A percentile compares a stretch with the other conserved stretches of the same genome.
Evolutionary conservation across 192 early-diverging fungal species (phyloP).

Genomic region (Coemansia sp.): DNA sequence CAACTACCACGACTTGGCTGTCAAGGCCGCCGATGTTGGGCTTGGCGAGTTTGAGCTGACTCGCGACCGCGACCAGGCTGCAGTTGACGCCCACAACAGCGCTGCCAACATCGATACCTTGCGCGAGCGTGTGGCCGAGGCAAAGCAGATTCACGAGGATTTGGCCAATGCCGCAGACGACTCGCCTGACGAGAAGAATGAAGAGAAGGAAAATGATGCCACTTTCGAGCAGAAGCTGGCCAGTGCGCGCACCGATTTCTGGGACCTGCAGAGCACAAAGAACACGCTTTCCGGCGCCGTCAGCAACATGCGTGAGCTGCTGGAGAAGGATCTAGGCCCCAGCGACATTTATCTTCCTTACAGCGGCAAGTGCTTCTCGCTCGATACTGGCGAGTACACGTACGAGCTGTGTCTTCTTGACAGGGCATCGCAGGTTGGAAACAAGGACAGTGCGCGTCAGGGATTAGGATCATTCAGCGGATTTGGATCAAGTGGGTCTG

Average conservation of each 20-base stretch:
- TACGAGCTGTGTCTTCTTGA: constrained; percentile 85
- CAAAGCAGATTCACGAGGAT: constrained; percentile 14
- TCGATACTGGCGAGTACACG: constrained; percentile 61
- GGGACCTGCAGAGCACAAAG: constrained; percentile 18
- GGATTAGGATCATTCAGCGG: constrained; percentile 59
- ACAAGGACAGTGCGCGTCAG: constrained; percentile 60
- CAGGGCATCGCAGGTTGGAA: constrained; percentile 71
- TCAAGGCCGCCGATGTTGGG: constrained; percentile 55
- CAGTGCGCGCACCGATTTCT: constrained; percentile 23
- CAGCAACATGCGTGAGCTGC: constrained; percentile 55
- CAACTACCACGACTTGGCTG: constrained; percentile 60
- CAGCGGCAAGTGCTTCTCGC: constrained; percentile 67
- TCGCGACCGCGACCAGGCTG: constrained; percentile 24
- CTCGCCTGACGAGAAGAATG: not conserved
- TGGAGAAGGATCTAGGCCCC: constrained; percentile 71
- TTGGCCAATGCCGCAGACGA: not conserved
- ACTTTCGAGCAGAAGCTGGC: constrained; percentile 11
- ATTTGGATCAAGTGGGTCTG: constrained; percentile 36
- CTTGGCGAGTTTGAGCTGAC: constrained; percentile 36
- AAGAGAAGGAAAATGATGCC: not conserved
- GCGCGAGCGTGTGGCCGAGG: constrained; percentile 25
- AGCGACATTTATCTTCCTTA: constrained; percentile 69
- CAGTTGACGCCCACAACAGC: constrained; percentile 11
- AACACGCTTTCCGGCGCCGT: constrained; percentile 38
- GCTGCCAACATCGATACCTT: constrained; percentile 16